phyloP scores from a whole-genome alignment of 1,139 yeast species.

The Yamadazyma jaroonii region DNA sequence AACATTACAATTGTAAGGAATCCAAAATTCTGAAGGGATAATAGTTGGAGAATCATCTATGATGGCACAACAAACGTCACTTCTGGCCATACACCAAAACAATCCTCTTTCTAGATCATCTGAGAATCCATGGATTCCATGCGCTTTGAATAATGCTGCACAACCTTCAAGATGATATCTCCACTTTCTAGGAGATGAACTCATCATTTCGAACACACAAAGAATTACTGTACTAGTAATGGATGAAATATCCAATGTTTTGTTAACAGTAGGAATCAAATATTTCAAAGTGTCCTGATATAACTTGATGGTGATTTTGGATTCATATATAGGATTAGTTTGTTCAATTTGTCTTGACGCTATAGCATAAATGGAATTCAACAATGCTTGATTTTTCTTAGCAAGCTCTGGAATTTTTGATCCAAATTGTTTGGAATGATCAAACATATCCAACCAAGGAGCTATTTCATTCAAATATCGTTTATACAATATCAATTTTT shows the following conservation, averaged over 20 bases:
- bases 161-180: constrained; percentile 37
- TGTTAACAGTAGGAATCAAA: constrained; percentile 27
- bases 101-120: constrained; percentile 26
- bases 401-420: constrained; percentile 21
- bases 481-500: constrained; percentile 20
- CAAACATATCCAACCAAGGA: constrained; percentile 35
- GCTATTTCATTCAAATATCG: constrained; percentile 29
- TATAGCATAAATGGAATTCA: constrained; percentile 25
- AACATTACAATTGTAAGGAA: constrained; percentile 23
- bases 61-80: constrained; percentile 36
- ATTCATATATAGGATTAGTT: constrained; percentile 13
- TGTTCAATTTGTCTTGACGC: constrained; percentile 29
- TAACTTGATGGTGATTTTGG: constrained; percentile 17
- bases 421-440: constrained; percentile 25
- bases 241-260: constrained; percentile 18
- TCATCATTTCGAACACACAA: constrained; percentile 35
- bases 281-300: constrained; percentile 24
- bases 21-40: constrained; percentile 29
- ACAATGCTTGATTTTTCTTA: constrained; percentile 17
- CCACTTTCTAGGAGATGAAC: constrained; percentile 31
- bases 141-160: constrained; percentile 32
- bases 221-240: constrained; percentile 27
- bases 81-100: constrained; percentile 38
- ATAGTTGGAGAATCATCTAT: constrained; percentile 33
- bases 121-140: constrained; percentile 34